Evolutionary conservation across 73 alveolate species (phyloP).

Genomic region (Stentor coeruleus): DNA sequence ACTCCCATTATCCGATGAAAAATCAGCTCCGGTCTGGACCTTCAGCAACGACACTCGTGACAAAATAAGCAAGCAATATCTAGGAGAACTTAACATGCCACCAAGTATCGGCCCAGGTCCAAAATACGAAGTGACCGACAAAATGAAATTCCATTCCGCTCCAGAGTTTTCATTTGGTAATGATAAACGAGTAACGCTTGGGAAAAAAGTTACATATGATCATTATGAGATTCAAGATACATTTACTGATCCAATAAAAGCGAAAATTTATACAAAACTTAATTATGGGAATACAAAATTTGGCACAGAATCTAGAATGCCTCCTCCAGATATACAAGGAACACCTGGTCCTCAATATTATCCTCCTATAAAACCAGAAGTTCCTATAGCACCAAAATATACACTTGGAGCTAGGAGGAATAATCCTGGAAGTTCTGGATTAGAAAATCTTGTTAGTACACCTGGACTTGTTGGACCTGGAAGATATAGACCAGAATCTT

Average conservation of each 20-base stretch:
- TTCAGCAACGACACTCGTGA: too few relatives aligned
- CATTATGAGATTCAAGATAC: conserved; percentile 55
- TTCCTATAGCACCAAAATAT: conserved; percentile 28
- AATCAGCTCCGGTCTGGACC: too few relatives aligned
- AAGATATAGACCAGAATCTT: conserved; percentile 57
- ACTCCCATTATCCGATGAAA: too few relatives aligned
- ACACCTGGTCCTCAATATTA: conserved; percentile 63
- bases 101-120: too few relatives aligned
- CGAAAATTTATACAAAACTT: conserved; percentile 53
- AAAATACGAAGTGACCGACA: too few relatives aligned
- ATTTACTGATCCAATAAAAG: conserved; percentile 54
- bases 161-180: too few relatives aligned
- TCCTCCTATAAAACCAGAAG: conserved; percentile 42
- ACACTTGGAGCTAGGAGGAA: conserved; percentile 56
- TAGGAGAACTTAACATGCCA: too few relatives aligned
- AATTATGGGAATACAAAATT: conserved; percentile 46
- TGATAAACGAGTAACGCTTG: too few relatives aligned
- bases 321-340: conserved; percentile 31
- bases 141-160: too few relatives aligned
- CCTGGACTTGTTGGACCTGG: conserved; percentile 64
- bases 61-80: too few relatives aligned
- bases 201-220: too few relatives aligned
- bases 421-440: conserved; percentile 27
- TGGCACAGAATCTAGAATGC: conserved; percentile 62
- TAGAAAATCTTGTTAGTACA: conserved; percentile 36